Conservation (phyloP, 2,329 filamentous ascomycete genomes). For the Mycosphaerelloides madeirae region DNA sequence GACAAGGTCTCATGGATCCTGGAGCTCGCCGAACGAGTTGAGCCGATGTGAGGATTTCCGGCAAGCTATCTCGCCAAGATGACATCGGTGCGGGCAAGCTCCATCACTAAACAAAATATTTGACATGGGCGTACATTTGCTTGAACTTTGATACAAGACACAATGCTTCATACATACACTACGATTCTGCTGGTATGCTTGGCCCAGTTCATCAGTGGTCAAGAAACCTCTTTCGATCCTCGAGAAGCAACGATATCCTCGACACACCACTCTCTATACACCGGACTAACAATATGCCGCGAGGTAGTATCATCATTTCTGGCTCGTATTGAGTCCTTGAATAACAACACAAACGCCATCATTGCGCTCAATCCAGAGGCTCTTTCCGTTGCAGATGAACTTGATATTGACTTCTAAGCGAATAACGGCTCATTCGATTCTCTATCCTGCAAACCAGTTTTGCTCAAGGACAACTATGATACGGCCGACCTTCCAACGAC, state of each 20-base stretch:
- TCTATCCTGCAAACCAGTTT: slow-evolving; percentile 57
- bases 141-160: too few relatives aligned
- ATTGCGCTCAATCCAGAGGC: slow-evolving; percentile 50
- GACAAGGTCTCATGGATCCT: too few relatives aligned
- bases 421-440: slow-evolving; percentile 47
- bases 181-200: too few relatives aligned
- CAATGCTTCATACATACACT: too few relatives aligned
- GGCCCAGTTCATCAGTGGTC: too few relatives aligned
- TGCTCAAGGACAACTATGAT: slow-evolving; percentile 63
- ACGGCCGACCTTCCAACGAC: slow-evolving; percentile 55
- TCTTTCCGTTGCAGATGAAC: slow-evolving; percentile 44
- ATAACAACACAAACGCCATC: slow-evolving; percentile 55
- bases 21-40: too few relatives aligned
- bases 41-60: too few relatives aligned
- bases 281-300: slow-evolving; percentile 50
- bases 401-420: slow-evolving; percentile 45
- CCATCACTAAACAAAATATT: too few relatives aligned
- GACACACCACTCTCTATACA: slow-evolving; percentile 53
- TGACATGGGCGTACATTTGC: too few relatives aligned
- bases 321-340: slow-evolving; percentile 53
- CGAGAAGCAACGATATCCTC: slow-evolving; percentile 56
- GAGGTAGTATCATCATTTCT: slow-evolving; percentile 53
- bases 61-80: too few relatives aligned
- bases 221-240: slow-evolving; percentile 40
- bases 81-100: too few relatives aligned